These are phyloP conservation scores for Kodamaea neixiangensis DNA, from an alignment of 805 yeast genomes.

Conservation along the genomic window DNA sequence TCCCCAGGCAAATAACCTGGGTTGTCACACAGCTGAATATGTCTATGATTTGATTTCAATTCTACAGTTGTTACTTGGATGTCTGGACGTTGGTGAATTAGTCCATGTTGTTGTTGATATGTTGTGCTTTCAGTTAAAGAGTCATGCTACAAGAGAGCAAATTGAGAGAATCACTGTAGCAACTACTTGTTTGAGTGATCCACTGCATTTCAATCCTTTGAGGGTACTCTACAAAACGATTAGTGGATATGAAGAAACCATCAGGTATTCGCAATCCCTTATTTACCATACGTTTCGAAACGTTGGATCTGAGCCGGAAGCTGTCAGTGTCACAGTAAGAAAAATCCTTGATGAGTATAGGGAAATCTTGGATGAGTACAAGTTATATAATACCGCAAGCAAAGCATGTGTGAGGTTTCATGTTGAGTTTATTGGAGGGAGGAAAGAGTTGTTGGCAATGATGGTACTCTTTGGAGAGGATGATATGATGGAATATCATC, in stretches of 20 bases:
- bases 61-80: background rate
- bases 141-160: background rate
- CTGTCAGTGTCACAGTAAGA: background rate
- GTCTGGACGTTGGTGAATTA: background rate
- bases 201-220: background rate
- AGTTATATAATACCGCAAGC: background rate
- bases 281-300: background rate
- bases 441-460: background rate
- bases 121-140: background rate
- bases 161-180: background rate
- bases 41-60: background rate
- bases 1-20: background rate
- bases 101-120: background rate
- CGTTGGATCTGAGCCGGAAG: background rate
- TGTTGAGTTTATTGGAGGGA: background rate
- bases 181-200: background rate
- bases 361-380: background rate
- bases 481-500: slow-evolving; percentile 1
- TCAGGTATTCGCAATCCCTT: background rate
- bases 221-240: background rate
- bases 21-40: no score
- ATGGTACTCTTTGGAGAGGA: background rate
- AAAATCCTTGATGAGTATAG: background rate
- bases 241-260: background rate
- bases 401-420: background rate